phyloP scores from a whole-genome alignment of 306 rosid species.

The Dryas alaskensis region DNA sequence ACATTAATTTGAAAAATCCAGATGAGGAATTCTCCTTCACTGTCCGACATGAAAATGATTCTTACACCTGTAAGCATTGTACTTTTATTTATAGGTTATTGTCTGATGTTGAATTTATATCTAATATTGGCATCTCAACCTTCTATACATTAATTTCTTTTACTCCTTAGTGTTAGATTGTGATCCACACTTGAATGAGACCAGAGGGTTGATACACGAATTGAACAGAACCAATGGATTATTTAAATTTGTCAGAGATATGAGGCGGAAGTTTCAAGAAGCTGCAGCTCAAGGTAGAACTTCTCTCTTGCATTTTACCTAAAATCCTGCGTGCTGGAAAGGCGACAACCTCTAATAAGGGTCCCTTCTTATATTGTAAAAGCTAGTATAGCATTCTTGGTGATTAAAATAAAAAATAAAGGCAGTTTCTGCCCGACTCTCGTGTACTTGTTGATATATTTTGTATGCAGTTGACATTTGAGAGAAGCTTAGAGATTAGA shows the following conservation, averaged over 20 bases:
- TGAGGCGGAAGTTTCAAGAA: conserved; percentile 81
- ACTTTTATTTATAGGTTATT: conserved; percentile 9
- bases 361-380: neutral
- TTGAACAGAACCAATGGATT: conserved; percentile 79
- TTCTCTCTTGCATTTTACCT: conserved; percentile 2
- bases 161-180: conserved; percentile 65
- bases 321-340: conserved; percentile 24
- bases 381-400: neutral
- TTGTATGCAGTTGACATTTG: neutral
- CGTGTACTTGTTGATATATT: neutral
- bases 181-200: conserved; percentile 55
- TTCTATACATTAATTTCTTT: neutral
- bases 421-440: neutral
- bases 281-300: conserved; percentile 54
- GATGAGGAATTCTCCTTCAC: conserved; percentile 62
- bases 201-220: conserved; percentile 55
- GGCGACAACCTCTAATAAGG: neutral
- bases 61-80: conserved; percentile 63
- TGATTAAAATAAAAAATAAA: neutral
- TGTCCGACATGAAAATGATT: conserved; percentile 56
- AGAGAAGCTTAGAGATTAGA: neutral
- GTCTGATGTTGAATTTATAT: conserved; percentile 20
- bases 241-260: conserved; percentile 72
- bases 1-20: conserved; percentile 47
- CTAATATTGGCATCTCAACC: conserved; percentile 13